Percentiles rank a stretch among this genome's conserved stretches.
Evolutionary conservation across 257 asterid genomes (phyloP).

Genomic region (Ocimum tenuiflorum): DNA sequence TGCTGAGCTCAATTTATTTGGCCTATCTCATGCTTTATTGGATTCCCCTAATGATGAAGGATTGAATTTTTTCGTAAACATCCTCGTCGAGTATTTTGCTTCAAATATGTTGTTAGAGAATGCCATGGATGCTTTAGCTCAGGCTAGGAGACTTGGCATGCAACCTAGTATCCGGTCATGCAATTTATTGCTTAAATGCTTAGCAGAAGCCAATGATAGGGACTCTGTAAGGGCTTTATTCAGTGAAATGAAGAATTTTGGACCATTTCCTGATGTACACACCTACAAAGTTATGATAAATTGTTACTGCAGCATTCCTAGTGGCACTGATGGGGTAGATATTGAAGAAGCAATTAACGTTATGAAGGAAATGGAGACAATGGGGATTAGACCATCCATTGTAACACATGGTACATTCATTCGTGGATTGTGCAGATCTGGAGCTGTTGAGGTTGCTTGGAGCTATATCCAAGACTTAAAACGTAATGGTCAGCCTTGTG

Average conservation of each 20-base stretch:
- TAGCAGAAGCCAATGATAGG: conserved; percentile 38
- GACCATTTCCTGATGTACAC: conserved; percentile 52
- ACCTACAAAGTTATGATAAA: conserved; percentile 48
- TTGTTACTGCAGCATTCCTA: conserved; percentile 34
- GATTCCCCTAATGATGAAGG: conserved; percentile 27
- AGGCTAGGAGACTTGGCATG: conserved; percentile 34
- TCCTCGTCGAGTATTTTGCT: conserved; percentile 46
- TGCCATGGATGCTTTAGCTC: conserved; percentile 34
- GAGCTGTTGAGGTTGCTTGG: conserved; percentile 39
- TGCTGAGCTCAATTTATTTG: conserved; percentile 32
- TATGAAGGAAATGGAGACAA: conserved; percentile 41
- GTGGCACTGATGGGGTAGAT: conserved; percentile 23
- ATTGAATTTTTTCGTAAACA: conserved; percentile 25
- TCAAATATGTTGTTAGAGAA: conserved; percentile 38
- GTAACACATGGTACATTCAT: conserved; percentile 41
- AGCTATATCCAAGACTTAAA: conserved; percentile 29
- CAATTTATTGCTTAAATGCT: conserved; percentile 58
- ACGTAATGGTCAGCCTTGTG: conserved; percentile 28
- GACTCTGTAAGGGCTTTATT: conserved; percentile 28
- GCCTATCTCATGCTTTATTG: conserved; percentile 24
- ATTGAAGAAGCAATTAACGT: conserved; percentile 33
- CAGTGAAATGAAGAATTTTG: conserved; percentile 42
- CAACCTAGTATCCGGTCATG: conserved; percentile 37
- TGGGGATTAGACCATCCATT: conserved; percentile 40
- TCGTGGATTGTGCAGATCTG: conserved; percentile 53